Conservation (phyloP, 768 basidiomycete species). For the Pleurotus giganteus region DNA sequence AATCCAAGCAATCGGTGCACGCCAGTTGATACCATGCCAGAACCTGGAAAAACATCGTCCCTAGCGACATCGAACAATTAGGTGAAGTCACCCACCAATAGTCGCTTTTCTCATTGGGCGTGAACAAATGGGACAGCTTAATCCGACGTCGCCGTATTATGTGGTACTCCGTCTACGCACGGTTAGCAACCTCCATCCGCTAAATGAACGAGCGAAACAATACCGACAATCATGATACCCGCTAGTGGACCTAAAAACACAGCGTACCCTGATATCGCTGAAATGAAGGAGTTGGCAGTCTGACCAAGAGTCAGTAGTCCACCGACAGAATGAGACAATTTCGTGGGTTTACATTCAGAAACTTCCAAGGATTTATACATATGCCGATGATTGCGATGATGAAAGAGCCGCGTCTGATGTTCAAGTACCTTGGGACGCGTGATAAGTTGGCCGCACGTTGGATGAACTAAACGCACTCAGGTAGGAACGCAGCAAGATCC, state of each 20-base stretch:
- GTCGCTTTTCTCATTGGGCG: constrained; percentile 21
- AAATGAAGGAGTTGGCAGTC: constrained; percentile 25
- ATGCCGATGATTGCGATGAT: constrained; percentile 27
- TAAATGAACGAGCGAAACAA: neutral
- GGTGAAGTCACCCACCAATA: constrained; percentile 31
- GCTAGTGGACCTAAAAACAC: constrained; percentile 30
- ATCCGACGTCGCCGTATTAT: constrained; percentile 21
- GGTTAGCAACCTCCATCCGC: neutral
- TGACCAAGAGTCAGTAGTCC: constrained; percentile 16
- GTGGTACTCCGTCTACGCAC: constrained; percentile 25
- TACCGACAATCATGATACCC: constrained; percentile 29
- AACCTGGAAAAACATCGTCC: no score
- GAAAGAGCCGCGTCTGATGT: constrained; percentile 29
- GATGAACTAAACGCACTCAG: no score
- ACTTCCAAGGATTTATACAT: constrained; percentile 30
- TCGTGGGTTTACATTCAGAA: constrained; percentile 27
- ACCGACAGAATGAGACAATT: no score
- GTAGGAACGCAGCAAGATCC: constrained; percentile 27
- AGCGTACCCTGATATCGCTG: constrained; percentile 28
- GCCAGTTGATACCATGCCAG: constrained; percentile 22
- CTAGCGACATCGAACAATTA: no score
- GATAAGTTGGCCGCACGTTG: no score
- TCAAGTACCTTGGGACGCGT: constrained; percentile 17
- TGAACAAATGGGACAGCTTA: constrained; percentile 27
- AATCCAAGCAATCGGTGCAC: constrained; percentile 23